Evolutionary conservation across 2,329 filamentous ascomycete genomes (phyloP), one percentile per base, ranked within the genome.

Genomic region (Fusarium floridanum): DNA sequence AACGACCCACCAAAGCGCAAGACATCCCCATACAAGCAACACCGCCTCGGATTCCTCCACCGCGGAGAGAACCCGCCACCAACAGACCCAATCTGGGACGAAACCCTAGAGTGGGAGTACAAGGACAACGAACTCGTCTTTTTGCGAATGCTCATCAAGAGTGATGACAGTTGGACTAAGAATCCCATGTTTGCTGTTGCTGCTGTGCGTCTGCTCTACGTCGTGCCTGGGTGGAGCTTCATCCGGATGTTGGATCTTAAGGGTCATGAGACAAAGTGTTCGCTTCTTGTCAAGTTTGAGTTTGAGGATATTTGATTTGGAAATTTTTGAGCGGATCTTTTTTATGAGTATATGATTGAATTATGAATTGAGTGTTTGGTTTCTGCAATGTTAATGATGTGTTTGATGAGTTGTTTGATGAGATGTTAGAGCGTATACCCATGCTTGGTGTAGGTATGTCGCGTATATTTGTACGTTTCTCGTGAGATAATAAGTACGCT

Each of bases 91-190:
- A 61, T 93, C 9, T 93, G 91, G 91, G 87, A 93, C 73, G 90
- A 93, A 80, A 84, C 83, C 16, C 82, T 93, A 10, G 90, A 92
- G 77, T 93, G 91, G 91, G 89, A 91, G 70, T 93, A 89, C 75
- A 89, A 91, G 7, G 91, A 92, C 66, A 92, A 90, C 73, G 91
- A 93, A 79, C 78, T 93, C 57, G 87, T 88, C 0, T 93, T 93
- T 75, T 73, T 93, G 74, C 85, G 91, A 0, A 85, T 93, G 68
- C 83, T 93, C 48, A 86, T 93, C 82, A 93, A 93, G 85, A 91
- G 88, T 73, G 91, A 93, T 68, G 90, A 91, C 68, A 87, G 86
- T 71, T 93, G 90, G 80, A 83, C 89, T 0, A 83, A 83, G 53
- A 93, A 93, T 73, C 90, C 91, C 0, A 88, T 91, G 62, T 87